Evolutionary conservation across 805 yeast genomes (phyloP).

Genomic region (Komagataella populi): DNA sequence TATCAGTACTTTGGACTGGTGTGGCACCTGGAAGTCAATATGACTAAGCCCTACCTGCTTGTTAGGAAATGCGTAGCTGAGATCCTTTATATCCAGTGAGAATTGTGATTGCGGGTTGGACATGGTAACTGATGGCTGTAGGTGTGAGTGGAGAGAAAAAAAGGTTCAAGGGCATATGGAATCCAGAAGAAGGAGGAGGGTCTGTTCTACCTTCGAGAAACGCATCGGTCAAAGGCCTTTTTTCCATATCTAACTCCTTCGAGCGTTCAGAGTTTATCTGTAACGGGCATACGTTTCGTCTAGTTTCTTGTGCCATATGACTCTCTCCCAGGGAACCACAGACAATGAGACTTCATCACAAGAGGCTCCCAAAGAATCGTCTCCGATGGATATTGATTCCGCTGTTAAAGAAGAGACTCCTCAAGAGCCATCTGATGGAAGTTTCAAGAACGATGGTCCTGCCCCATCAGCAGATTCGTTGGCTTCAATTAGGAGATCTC

Average conservation of each 20-base stretch:
- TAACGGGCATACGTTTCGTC: background rate
- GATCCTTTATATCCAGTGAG: slow-evolving; percentile 45
- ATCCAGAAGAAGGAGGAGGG: background rate
- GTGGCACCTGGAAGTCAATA: slow-evolving; percentile 45
- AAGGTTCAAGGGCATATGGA: background rate
- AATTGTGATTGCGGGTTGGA: background rate
- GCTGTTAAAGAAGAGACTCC: slow-evolving; percentile 5
- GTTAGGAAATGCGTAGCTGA: slow-evolving; percentile 57
- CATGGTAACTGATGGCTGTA: background rate
- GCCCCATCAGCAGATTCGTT: slow-evolving; percentile 1
- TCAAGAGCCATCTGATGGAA: slow-evolving; percentile 1
- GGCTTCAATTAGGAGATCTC: slow-evolving; percentile 2
- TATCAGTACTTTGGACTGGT: slow-evolving; percentile 64
- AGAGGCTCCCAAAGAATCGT: background rate
- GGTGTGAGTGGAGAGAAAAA: background rate
- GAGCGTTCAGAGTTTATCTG: background rate
- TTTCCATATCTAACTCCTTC: background rate
- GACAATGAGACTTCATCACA: background rate
- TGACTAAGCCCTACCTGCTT: slow-evolving; percentile 54
- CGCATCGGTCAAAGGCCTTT: background rate
- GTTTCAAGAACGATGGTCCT: slow-evolving; percentile 4
- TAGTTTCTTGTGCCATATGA: background rate
- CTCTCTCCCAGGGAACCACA: background rate
- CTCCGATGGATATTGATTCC: background rate
- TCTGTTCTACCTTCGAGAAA: background rate